Evolutionary conservation across 352 stramenopile genomes (phyloP).

Genomic region (Globisporangium nagaii): DNA sequence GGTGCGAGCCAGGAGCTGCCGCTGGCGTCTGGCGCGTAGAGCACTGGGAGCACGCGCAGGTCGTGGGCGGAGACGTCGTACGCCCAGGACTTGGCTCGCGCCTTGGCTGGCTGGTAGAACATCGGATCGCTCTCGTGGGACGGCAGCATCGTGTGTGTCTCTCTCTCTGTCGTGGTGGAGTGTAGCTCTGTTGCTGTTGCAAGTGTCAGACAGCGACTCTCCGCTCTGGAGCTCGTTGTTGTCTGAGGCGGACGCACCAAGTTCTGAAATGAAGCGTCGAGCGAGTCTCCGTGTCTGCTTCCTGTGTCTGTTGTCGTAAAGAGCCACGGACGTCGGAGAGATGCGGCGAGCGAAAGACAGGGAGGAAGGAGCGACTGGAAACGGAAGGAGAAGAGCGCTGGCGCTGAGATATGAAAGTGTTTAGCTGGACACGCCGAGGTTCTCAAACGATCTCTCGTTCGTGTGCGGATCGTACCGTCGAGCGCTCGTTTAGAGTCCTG

Average conservation of each 20-base stretch:
- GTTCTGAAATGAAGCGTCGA: background rate
- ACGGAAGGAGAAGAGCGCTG: slow-evolving; percentile 1
- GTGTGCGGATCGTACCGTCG: too few species aligned
- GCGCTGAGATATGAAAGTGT: slow-evolving; percentile 3
- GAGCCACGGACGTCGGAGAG: background rate
- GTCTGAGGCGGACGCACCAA: slow-evolving; percentile 4
- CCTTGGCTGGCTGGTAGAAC: background rate
- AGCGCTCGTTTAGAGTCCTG: background rate
- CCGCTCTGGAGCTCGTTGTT: too few species aligned
- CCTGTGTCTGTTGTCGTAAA: too few species aligned
- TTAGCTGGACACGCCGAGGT: background rate
- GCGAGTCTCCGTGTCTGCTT: background rate
- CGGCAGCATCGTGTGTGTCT: background rate
- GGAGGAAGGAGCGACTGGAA: too few species aligned
- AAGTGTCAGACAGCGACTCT: too few species aligned
- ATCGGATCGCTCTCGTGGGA: background rate
- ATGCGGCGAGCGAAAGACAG: background rate
- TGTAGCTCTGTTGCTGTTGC: background rate
- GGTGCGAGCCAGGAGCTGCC: too few species aligned
- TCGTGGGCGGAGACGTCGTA: background rate
- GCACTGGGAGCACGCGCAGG: background rate
- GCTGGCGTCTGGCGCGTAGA: background rate
- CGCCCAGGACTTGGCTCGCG: background rate
- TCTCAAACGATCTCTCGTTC: too few species aligned
- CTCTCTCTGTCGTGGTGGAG: background rate